phyloP scores from a whole-genome alignment of 2,329 filamentous ascomycete species.

The Aspergillus niger region DNA sequence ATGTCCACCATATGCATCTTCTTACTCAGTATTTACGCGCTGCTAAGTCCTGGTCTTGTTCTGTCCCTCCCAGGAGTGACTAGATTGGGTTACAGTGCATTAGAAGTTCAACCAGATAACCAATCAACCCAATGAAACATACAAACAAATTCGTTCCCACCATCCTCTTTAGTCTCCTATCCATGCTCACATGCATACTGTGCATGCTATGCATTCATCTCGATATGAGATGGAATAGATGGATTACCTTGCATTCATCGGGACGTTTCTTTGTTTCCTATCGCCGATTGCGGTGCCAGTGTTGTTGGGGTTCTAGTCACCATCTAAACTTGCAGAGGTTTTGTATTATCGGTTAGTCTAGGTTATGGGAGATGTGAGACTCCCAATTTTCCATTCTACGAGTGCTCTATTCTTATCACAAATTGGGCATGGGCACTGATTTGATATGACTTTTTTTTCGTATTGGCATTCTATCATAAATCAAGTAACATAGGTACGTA shows the following conservation, averaged over 20 bases:
- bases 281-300: too few species aligned
- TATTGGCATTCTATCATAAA: constrained; percentile 1
- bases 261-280: constrained; percentile 13
- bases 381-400: too few species aligned
- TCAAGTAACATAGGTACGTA: background rate
- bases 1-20: background rate
- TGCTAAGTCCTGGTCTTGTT: background rate
- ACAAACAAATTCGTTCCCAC: background rate
- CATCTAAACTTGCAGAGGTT: background rate
- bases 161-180: background rate
- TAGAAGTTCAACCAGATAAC: background rate
- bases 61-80: background rate
- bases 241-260: constrained; percentile 16
- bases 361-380: too few species aligned
- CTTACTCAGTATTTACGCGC: too few species aligned
- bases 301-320: background rate
- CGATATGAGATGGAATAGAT: background rate
- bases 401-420: too few species aligned
- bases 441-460: background rate
- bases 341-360: background rate
- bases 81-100: background rate
- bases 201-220: too few species aligned
- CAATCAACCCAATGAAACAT: background rate
- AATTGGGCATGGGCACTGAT: background rate
- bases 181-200: background rate